phyloP scores from a whole-genome alignment of 2,329 filamentous ascomycete genomes.

The Paradendryphiella salina region DNA sequence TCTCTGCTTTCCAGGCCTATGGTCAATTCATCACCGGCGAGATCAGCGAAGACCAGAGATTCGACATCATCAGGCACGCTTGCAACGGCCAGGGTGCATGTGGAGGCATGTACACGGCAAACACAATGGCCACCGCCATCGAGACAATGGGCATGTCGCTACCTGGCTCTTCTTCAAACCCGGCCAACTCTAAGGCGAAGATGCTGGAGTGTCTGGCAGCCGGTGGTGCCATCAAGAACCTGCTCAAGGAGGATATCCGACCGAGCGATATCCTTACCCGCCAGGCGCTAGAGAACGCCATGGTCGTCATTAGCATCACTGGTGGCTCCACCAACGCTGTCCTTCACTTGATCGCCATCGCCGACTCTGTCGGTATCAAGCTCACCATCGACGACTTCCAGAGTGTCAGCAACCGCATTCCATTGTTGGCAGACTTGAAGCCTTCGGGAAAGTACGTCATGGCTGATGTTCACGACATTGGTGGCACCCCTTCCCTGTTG shows the following conservation, averaged over 20 bases:
- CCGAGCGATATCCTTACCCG: conserved; percentile 56
- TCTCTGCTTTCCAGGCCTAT: conserved; percentile 97
- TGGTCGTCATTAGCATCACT: conserved; percentile 56
- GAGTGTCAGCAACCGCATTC: conserved; percentile 54
- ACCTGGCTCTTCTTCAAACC: conserved; percentile 57
- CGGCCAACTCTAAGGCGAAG: conserved; percentile 56
- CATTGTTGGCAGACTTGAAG: conserved; percentile 57
- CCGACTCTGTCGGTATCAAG: conserved; percentile 55
- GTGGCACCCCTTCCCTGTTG: conserved; percentile 54
- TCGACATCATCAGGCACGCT: conserved; percentile 91
- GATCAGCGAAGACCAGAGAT: conserved; percentile 87
- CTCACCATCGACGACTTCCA: conserved; percentile 58
- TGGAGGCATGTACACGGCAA: conserved; percentile 72
- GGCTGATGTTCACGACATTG: conserved; percentile 62
- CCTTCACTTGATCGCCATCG: conserved; percentile 57
- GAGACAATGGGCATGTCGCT: conserved; percentile 57
- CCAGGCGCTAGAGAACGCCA: conserved; percentile 56
- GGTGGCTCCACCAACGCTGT: conserved; percentile 58
- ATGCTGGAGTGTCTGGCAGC: conserved; percentile 55
- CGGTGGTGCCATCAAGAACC: conserved; percentile 55
- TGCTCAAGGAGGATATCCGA: conserved; percentile 56
- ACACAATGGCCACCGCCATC: conserved; percentile 57
- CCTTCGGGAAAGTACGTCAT: conserved; percentile 59
- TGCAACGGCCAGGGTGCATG: conserved; percentile 84
- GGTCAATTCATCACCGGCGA: conserved; percentile 91